Base-by-base conservation (phyloP, 208 protist species). In the Wallacemonas sp. region DNA sequence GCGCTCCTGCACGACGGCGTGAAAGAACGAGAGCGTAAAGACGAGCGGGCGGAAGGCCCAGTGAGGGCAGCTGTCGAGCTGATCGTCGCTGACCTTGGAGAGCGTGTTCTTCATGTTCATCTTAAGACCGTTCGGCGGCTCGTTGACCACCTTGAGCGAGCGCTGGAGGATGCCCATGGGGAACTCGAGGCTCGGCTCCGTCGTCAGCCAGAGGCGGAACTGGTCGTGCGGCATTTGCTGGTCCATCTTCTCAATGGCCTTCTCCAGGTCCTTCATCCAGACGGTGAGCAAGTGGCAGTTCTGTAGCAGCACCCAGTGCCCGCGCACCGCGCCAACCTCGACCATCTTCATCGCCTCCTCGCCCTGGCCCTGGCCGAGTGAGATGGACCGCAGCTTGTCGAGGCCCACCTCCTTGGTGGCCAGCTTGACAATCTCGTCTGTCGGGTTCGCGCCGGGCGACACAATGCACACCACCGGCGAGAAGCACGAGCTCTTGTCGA, bases 161-260 rank as follows among this genome's bases (percentile, higher is more conserved):
- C 97, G 82, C 84, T 99, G 98, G 72, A 99, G 81, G 66, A 99
- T 99, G 61, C 97, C 97, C 77, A 99, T 94, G 18, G 99, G 99
- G 81, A 99, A 99, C 49, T 94, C 79, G 45, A 82, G 84, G 46
- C 97, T 99, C 25, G 98, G 98, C 74, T 99, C 98, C 39, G 99
- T 99, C 18, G 99, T 99, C 0, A 99, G 81, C 97, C 98, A 99
- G 28, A 99, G 86, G 22, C 99, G 86, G 84, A 99, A 99, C 71
- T 99, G 97, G 28, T 95, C 86, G 74, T 99, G 95, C 20, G 97
- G 93, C 45, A 89, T 84, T 66, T 93, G 83, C 61, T 97, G 85
- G 50, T 98, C 91, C 70, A 98, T 82, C 79, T 93, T 92, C 79
- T 99, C 98, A 33, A 99, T 84, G 29, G 96, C 74, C 81, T 99